Base-by-base conservation (phyloP, 768 basidiomycete genomes). In the Pulveroboletus sp. region DNA sequence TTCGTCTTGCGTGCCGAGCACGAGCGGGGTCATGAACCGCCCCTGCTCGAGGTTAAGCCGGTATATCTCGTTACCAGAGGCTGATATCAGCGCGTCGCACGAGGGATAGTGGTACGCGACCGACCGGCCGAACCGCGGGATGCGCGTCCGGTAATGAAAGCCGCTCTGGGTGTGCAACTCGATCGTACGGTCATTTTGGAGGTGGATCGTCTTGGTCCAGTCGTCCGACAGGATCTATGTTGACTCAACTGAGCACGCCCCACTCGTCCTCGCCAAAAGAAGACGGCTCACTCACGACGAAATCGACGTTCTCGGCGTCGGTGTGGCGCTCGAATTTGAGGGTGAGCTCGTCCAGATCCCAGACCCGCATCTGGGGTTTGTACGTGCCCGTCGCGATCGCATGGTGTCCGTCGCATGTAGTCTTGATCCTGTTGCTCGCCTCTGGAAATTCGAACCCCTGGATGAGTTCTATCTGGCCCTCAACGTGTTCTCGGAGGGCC, bases 371-470 rank as follows among this genome's bases (percentile, higher is more conserved):
- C 65, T 96, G 92, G 3, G 96, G 96, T 68, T 99, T 99, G 73
- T 99, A 99, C 4, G 88, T 90, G 22, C 96, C 96, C 20, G 95
- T 98, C 1, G 93, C 95, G 48, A 98, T 79, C 11, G 83, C 86
- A 79, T 94, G 87, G 60, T 87, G 85, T 1, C 96, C 95, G 67
- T 99, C 94, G 32, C 86, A 75, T 3, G 94, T 97, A 5, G 86
- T 86, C 68, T 85, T 93, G 59, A 99, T 78, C 58, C 82, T 83
- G 70, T 92, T 94, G 65, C 90, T 92, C 14, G 94, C 93, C 65
- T 97, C 93, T 8, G 96, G 94, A 58, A 99, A 98, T 62, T 95
- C 92, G 68, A 98, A 96, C 49, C 93, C 88, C 63, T 99, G 93
- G 43, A 93, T 85, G 56, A 95, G 86, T 65, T 95, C 90, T 59